phyloP scores from a whole-genome alignment of 257 asterid genomes.

The Prunella vulgaris region DNA sequence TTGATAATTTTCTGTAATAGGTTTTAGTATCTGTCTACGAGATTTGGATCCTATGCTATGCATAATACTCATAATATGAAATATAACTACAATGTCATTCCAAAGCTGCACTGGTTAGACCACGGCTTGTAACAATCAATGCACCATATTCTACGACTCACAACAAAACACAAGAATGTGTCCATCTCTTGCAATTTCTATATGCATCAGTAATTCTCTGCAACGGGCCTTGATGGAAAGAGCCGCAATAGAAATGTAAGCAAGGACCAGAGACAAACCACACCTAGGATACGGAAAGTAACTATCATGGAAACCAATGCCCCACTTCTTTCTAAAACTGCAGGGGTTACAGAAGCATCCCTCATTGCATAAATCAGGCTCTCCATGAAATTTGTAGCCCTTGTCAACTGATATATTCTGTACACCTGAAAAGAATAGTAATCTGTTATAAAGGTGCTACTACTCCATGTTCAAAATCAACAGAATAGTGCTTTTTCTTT shows the following conservation, averaged over 20 bases:
- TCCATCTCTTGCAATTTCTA: no score
- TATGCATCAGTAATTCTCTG: conserved; percentile 60
- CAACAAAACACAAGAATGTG: background rate
- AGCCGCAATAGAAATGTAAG: conserved; percentile 87
- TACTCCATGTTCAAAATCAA: background rate
- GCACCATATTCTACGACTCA: background rate
- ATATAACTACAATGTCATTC: background rate
- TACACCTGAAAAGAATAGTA: conserved; percentile 51
- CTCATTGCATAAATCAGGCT: conserved; percentile 55
- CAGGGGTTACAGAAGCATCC: conserved; percentile 40
- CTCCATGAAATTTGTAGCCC: conserved; percentile 59
- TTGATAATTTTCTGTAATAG: no score
- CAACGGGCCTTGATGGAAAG: conserved; percentile 87
- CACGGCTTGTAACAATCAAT: background rate
- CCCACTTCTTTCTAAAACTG: conserved; percentile 46
- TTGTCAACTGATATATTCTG: conserved; percentile 81
- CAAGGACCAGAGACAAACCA: conserved; percentile 86
- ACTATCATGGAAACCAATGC: conserved; percentile 60
- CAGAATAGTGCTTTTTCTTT: background rate
- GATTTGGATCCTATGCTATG: no score
- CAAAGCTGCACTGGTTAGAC: background rate
- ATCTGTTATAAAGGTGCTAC: background rate
- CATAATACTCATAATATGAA: conserved; percentile 1
- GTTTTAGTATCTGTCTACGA: no score
- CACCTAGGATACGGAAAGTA: conserved; percentile 65